Percentiles rank a stretch among this genome's conserved stretches.
These are phyloP conservation scores for Citrus mangshanensis DNA, from an alignment of 345 rosid genomes.

Conservation along the genomic window DNA sequence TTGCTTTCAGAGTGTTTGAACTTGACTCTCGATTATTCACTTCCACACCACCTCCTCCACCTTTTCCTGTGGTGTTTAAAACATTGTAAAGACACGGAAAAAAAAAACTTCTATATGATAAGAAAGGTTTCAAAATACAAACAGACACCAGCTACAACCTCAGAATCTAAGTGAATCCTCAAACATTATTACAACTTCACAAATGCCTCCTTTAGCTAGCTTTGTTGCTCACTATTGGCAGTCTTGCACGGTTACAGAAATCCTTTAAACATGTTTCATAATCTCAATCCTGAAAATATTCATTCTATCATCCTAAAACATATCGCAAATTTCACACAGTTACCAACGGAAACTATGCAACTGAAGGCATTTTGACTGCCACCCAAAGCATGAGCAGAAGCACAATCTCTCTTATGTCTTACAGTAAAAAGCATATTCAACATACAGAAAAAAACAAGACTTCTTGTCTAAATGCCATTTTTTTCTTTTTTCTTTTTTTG, in stretches of 20 bases:
- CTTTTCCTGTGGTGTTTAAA: constrained; percentile 38
- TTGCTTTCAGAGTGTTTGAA: constrained; percentile 43
- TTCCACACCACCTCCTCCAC: constrained; percentile 22
- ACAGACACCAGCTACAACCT: neutral
- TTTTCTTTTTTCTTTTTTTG: no score
- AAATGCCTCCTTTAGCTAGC: neutral
- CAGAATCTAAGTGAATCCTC: neutral
- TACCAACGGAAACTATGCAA: no score
- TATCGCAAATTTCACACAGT: no score
- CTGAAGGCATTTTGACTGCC: no score
- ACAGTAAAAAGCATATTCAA: no score
- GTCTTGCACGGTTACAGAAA: neutral
- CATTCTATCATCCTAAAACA: no score
- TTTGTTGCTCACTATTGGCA: neutral
- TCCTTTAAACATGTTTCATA: no score
- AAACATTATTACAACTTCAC: neutral
- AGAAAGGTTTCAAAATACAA: neutral
- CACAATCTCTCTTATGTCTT: no score
- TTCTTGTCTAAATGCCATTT: neutral
- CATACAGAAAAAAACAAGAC: neutral
- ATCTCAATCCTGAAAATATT: no score
- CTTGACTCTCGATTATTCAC: constrained; percentile 30
- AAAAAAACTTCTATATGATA: neutral
- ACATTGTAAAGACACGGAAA: neutral
- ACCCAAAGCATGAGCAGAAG: no score